A percentile compares a stretch with the other conserved stretches of the same genome.
Evolutionary conservation across 2,329 filamentous ascomycete genomes (phyloP).

Genomic region (Macrophomina pseudophaseolina): DNA sequence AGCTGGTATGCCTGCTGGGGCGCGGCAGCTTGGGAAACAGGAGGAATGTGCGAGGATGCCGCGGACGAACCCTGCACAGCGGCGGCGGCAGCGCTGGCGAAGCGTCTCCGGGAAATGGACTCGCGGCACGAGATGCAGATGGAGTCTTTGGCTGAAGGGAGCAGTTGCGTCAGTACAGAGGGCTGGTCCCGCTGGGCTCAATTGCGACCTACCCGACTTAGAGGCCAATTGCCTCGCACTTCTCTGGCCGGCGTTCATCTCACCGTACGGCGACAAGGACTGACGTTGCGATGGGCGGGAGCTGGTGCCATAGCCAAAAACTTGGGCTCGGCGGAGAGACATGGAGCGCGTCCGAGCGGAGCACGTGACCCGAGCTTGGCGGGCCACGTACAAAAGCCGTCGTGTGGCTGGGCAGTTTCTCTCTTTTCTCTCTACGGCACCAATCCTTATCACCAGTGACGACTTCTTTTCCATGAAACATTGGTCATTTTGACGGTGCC

Average conservation of each 20-base stretch:
- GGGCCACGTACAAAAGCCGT: constrained; percentile 33
- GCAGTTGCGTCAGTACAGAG: constrained; percentile 31
- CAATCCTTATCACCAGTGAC: constrained; percentile 92
- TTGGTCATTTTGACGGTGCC: constrained; percentile 90
- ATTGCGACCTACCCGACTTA: constrained; percentile 43
- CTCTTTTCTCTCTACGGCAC: constrained; percentile 64
- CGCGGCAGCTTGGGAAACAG: constrained; percentile 46
- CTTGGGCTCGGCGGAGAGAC: constrained; percentile 29
- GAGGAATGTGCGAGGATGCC: constrained; percentile 32
- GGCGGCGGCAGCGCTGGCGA: constrained; percentile 42
- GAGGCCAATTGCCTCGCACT: constrained; percentile 51
- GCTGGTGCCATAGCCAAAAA: constrained; percentile 27
- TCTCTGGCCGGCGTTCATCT: constrained; percentile 52
- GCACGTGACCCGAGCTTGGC: constrained; percentile 27
- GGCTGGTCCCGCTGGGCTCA: not conserved
- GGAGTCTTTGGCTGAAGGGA: constrained; percentile 44
- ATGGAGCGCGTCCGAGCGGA: constrained; percentile 32
- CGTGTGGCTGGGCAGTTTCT: constrained; percentile 26
- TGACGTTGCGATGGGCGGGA: constrained; percentile 24
- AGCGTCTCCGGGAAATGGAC: constrained; percentile 44
- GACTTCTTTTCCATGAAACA: constrained; percentile 61
- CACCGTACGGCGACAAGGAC: constrained; percentile 29
- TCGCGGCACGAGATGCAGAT: constrained; percentile 54
- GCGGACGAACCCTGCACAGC: constrained; percentile 42
- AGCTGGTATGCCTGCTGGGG: constrained; percentile 50